Conservation (phyloP, 805 yeast species). For the Priceomyces melissophilus region DNA sequence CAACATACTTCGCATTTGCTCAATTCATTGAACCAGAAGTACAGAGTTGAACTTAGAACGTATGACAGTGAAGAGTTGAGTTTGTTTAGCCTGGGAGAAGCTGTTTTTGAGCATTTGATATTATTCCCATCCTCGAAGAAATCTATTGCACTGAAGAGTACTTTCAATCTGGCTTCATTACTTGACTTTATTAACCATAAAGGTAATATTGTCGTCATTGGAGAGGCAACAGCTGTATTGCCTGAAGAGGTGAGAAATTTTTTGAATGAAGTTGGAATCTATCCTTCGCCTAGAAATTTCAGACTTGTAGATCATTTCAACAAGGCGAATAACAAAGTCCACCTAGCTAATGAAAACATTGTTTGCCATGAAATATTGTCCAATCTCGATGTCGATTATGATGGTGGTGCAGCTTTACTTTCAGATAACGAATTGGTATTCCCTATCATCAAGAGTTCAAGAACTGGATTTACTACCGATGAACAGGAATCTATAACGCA, state of each 20-base stretch:
- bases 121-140: slow-evolving; percentile 36
- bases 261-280: slow-evolving; percentile 77
- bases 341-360: slow-evolving; percentile 28
- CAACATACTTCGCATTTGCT: slow-evolving; percentile 20
- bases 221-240: slow-evolving; percentile 34
- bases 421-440: slow-evolving; percentile 65
- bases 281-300: slow-evolving; percentile 75
- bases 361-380: slow-evolving; percentile 17
- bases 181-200: slow-evolving; percentile 61
- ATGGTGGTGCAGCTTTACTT: slow-evolving; percentile 67
- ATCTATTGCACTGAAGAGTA: slow-evolving; percentile 25
- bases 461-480: slow-evolving; percentile 56
- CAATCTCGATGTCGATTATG: slow-evolving; percentile 11
- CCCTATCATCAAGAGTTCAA: slow-evolving; percentile 67
- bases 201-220: slow-evolving; percentile 73
- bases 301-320: slow-evolving; percentile 63
- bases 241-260: slow-evolving; percentile 54
- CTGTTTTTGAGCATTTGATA: slow-evolving; percentile 27
- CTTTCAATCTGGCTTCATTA: slow-evolving; percentile 38
- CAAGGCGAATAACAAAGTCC: slow-evolving; percentile 25
- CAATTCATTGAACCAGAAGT: slow-evolving; percentile 16
- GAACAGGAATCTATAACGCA: slow-evolving; percentile 39
- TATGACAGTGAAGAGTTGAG: slow-evolving; percentile 21
- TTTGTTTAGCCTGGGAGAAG: slow-evolving; percentile 22
- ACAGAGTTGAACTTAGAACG: slow-evolving; percentile 16